These are phyloP conservation scores for Zymoseptoria brevis DNA, from an alignment of 2,329 filamentous ascomycete species.

Conservation along the genomic window DNA sequence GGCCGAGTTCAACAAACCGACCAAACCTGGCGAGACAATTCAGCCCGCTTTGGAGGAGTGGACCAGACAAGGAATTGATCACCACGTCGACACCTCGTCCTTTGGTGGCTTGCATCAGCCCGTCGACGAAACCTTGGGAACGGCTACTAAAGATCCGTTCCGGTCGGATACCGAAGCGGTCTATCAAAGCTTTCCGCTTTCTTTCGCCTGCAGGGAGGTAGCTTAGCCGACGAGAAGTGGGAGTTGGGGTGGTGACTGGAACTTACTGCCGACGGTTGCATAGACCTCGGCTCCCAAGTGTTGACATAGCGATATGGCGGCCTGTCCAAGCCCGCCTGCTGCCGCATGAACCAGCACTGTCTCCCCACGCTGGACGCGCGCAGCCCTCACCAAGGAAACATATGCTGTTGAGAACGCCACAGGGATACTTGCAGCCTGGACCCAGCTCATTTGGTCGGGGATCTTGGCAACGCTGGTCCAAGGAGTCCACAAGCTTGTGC, in stretches of 20 bases:
- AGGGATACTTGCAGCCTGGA: constrained; percentile 1
- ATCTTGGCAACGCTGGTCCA: not conserved
- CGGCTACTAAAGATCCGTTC: constrained; percentile 26
- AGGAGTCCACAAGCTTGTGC: not conserved
- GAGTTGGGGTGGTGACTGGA: no score
- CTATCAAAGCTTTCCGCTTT: constrained; percentile 19
- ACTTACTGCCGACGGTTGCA: no score
- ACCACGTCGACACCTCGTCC: no score
- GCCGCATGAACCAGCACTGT: constrained; percentile 26
- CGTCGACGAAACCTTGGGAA: constrained; percentile 17
- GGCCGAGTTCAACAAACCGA: no score
- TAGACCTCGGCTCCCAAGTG: no score
- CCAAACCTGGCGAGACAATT: no score
- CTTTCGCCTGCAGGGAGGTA: constrained; percentile 16
- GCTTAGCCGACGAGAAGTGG: constrained; percentile 9
- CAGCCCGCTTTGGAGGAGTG: no score
- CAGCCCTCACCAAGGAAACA: constrained; percentile 24
- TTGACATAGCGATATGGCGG: constrained; percentile 1
- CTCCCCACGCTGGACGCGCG: constrained; percentile 19
- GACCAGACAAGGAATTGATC: no score
- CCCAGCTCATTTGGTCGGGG: constrained; percentile 1
- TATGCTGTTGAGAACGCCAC: constrained; percentile 18
- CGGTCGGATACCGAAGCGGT: constrained; percentile 15
- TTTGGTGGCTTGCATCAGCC: no score
- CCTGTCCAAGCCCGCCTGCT: constrained; percentile 24